Evolutionary conservation across 305 asterid genomes (phyloP).

Genomic region (Stenogyne calaminthoides): DNA sequence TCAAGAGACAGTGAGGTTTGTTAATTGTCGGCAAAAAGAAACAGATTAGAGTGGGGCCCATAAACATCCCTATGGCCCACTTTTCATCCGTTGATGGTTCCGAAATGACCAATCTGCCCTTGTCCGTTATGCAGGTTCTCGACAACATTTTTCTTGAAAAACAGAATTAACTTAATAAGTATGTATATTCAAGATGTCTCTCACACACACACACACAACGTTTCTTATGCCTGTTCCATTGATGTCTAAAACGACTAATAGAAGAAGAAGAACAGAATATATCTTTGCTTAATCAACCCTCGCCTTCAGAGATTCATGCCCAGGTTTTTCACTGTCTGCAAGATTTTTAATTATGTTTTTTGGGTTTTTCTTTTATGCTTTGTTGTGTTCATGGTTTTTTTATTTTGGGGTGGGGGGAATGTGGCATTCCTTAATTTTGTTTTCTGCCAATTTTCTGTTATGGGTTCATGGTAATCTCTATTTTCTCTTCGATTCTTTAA

Average conservation of each 20-base stretch:
- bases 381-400: not conserved
- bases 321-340: slow-evolving; percentile 13
- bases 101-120: slow-evolving; percentile 44
- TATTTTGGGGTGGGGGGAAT: not conserved
- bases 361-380: not conserved
- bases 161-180: slow-evolving; percentile 10
- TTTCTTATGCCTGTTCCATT: slow-evolving; percentile 19
- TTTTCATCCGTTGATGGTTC: slow-evolving; percentile 15
- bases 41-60: slow-evolving; percentile 24
- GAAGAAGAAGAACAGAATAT: not conserved
- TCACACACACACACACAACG: slow-evolving; percentile 12
- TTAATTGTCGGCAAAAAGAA: slow-evolving; percentile 8
- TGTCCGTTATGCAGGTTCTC: slow-evolving; percentile 60
- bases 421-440: no score
- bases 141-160: slow-evolving; percentile 22
- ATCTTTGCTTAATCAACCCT: slow-evolving; percentile 24
- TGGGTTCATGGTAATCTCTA: not conserved
- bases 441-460: slow-evolving; percentile 9
- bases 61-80: slow-evolving; percentile 24
- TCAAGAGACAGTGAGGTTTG: not conserved
- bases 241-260: not conserved
- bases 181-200: slow-evolving; percentile 25
- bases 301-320: not conserved
- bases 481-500: not conserved
- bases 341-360: slow-evolving; percentile 5